Evolutionary conservation across 768 basidiomycete genomes (phyloP).

Genomic region (Lactarius vividus): DNA sequence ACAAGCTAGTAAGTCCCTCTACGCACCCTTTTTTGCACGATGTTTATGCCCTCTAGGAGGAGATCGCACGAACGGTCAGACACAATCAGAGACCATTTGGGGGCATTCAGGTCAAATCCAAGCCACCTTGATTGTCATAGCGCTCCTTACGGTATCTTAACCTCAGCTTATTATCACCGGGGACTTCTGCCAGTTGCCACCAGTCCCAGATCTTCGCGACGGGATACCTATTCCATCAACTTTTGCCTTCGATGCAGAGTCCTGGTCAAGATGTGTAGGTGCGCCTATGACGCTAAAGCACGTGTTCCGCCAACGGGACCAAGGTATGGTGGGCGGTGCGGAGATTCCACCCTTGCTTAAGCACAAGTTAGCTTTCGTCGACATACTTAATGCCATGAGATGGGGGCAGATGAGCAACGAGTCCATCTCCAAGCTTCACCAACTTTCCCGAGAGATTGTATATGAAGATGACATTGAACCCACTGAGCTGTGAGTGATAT

Average conservation of each 20-base stretch:
- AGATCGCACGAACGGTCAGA: conserved; percentile 59
- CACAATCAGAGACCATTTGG: conserved; percentile 63
- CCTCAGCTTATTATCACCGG: conserved; percentile 77
- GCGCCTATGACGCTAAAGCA: conserved; percentile 55
- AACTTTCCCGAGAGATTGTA: conserved; percentile 51
- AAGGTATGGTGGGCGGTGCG: conserved; percentile 41
- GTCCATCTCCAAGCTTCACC: conserved; percentile 48
- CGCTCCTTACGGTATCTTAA: conserved; percentile 12
- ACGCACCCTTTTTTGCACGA: not conserved
- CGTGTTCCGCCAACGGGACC: conserved; percentile 88
- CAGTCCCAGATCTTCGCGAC: conserved; percentile 55
- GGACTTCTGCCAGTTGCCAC: conserved; percentile 90
- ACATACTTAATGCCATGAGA: conserved; percentile 87
- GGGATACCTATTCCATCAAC: conserved; percentile 43
- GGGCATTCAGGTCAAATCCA: conserved; percentile 67
- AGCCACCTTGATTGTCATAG: not conserved
- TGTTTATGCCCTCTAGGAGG: conserved; percentile 44
- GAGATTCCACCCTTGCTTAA: not conserved
- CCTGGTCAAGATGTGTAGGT: conserved; percentile 67
- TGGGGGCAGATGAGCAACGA: conserved; percentile 57
- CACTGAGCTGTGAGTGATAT: conserved; percentile 63
- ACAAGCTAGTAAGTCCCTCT: conserved; percentile 60
- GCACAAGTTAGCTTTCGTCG: conserved; percentile 50
- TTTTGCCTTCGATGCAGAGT: conserved; percentile 79
- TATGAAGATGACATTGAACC: conserved; percentile 78